Evolutionary conservation across 345 rosid genomes (phyloP), one percentile per base, ranked within the genome.

Genomic region (Erodium maritimum): DNA sequence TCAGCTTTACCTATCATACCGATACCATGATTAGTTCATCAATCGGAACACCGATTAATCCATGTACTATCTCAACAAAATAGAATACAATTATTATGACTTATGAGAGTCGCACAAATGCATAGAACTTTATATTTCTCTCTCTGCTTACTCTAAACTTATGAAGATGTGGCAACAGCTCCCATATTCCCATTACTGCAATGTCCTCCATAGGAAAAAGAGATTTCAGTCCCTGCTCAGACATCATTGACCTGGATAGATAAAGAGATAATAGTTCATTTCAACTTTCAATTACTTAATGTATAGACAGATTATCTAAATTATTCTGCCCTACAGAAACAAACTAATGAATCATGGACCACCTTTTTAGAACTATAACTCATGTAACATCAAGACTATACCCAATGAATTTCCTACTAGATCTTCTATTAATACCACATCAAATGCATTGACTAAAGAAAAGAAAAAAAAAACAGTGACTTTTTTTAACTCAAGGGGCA

Each of bases 101-200:
- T 14, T 66, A 5, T 17, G 42, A 23, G 12, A 45, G 19, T 2
- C 24, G 50, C 54, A 45, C 13, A 7, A 42, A 52, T 50, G 21
- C 21, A 48, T 34, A 10, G 19, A 13, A 21, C 21, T 0, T 8
- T 21, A 11, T 25, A 18, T 17, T 23, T 21, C 22, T 23, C n/a
- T 18, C 0, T 24, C n/a, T 42, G 75, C 96, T 82, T 79, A 88
- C 96, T 61, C 85, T 82, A 65, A 91, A 72, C 61, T 71, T 86
- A 70, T 67, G 72, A 50, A 91, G 61, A 79, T 88, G 99, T 4
- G 96, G 96, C 55, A 88, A 67, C 48, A 88, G 69, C 73, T 91
- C 96, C 95, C 90, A 86, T 55, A 83, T 66, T 21, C 99, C 99
- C 96, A 91, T 88, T 59, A 91, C 95, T 7, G 98, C 72, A 58